Percentiles rank a stretch among this genome's conserved stretches.
These are phyloP conservation scores for Groenewaldozyma salmanticensis DNA, from an alignment of 805 yeast genomes.

Conservation along the genomic window DNA sequence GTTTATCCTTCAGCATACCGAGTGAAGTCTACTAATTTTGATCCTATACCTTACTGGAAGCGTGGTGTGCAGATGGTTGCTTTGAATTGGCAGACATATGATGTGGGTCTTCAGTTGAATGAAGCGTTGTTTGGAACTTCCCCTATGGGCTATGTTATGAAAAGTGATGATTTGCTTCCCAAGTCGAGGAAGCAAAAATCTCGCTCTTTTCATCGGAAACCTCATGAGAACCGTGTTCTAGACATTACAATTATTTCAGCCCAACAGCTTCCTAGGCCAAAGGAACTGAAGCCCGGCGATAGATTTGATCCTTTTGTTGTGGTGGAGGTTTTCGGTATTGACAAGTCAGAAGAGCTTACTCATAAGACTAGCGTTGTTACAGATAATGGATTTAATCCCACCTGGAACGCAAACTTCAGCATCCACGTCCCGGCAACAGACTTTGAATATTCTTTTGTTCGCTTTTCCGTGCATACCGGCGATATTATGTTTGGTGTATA, in stretches of 20 bases:
- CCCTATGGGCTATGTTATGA: conserved; percentile 66
- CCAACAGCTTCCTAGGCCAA: conserved; percentile 72
- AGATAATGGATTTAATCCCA: conserved; percentile 78
- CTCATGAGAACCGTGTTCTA: neutral
- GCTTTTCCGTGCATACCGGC: conserved; percentile 27
- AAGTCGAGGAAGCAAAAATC: conserved; percentile 12
- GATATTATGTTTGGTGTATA: conserved; percentile 43
- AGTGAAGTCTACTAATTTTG: conserved; percentile 69
- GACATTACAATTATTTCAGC: conserved; percentile 50
- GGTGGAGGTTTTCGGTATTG: conserved; percentile 42
- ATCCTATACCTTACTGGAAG: conserved; percentile 72
- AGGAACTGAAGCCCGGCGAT: conserved; percentile 37
- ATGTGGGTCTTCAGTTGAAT: conserved; percentile 79
- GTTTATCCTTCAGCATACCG: conserved; percentile 79
- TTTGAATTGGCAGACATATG: conserved; percentile 92
- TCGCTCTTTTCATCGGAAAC: conserved; percentile 1
- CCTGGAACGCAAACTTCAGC: conserved; percentile 57
- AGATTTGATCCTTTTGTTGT: conserved; percentile 52
- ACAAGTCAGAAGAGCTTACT: conserved; percentile 3
- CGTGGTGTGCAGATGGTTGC: conserved; percentile 92
- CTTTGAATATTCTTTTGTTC: conserved; percentile 27
- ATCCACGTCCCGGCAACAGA: conserved; percentile 28
- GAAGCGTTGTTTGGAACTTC: conserved; percentile 66
- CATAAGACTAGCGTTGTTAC: conserved; percentile 12
- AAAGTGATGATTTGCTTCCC: conserved; percentile 42